Evolutionary conservation across 2,329 filamentous ascomycete species (phyloP).

Genomic region (Beauveria bassiana): DNA sequence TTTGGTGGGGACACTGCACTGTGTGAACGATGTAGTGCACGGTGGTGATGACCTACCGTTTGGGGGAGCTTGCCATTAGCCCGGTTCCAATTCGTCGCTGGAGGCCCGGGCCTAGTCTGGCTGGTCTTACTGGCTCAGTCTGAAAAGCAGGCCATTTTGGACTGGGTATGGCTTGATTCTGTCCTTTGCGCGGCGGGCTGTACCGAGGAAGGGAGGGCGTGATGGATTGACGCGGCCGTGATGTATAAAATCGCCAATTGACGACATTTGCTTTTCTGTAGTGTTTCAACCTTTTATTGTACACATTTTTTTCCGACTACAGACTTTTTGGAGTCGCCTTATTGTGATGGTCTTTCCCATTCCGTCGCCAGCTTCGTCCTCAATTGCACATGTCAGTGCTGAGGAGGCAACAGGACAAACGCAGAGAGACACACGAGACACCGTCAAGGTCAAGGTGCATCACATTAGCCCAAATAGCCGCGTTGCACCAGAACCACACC

Average conservation of each 20-base stretch:
- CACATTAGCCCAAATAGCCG: no score
- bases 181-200: background rate
- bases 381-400: no score
- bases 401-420: no score
- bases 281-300: no score
- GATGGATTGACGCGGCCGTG: background rate
- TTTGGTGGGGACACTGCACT: background rate
- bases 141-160: conserved; percentile 8
- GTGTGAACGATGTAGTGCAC: conserved; percentile 13
- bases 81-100: conserved; percentile 19
- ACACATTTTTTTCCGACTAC: no score
- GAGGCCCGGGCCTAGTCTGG: background rate
- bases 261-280: background rate
- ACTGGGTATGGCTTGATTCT: background rate
- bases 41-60: conserved; percentile 9
- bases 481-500: no score
- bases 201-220: background rate
- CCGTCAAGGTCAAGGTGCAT: no score
- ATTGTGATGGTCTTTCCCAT: no score
- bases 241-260: background rate
- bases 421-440: no score
- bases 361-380: no score
- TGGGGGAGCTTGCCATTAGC: conserved; percentile 17
- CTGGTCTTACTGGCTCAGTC: background rate
- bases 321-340: no score